Evolutionary conservation across 495 filamentous ascomycete genomes (phyloP).

Genomic region (Talaromyces proteolyticus): DNA sequence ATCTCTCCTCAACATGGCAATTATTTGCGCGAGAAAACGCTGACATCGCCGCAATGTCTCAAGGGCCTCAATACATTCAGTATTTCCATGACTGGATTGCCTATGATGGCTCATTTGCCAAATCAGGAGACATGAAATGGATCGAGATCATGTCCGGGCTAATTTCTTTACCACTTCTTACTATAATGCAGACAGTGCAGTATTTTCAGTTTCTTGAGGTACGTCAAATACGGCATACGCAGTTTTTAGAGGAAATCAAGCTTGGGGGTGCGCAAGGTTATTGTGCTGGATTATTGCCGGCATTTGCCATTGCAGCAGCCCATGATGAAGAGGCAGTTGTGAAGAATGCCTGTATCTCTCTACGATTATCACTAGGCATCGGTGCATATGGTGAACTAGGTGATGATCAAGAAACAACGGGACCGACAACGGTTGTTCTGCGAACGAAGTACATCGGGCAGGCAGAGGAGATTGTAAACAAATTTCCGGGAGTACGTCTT

Average conservation of each 20-base stretch:
- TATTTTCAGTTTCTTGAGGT: constrained; percentile 27
- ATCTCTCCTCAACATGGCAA: constrained; percentile 6
- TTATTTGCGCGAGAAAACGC: constrained; percentile 5
- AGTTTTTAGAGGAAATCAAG: background rate
- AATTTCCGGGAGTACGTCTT: constrained; percentile 17
- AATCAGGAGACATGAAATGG: constrained; percentile 1
- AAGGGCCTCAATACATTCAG: constrained; percentile 10
- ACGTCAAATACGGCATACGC: background rate
- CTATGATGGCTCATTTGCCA: constrained; percentile 3
- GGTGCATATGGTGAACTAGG: constrained; percentile 24
- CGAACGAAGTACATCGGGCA: constrained; percentile 21
- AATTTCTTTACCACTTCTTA: constrained; percentile 21
- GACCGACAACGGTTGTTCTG: constrained; percentile 9
- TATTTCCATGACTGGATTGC: constrained; percentile 13
- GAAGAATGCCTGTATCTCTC: constrained; percentile 12
- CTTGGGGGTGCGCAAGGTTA: constrained; percentile 20
- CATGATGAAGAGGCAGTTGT: constrained; percentile 17
- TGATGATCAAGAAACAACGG: background rate
- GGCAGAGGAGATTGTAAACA: constrained; percentile 16
- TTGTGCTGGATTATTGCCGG: constrained; percentile 17
- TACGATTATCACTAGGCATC: constrained; percentile 16
- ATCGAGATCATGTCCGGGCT: constrained; percentile 20
- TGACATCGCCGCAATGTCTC: constrained; percentile 11
- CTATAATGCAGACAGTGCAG: constrained; percentile 22
- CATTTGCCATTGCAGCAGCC: constrained; percentile 21